phyloP scores from a whole-genome alignment of 2,329 filamentous ascomycete genomes.

The Fusarium secorum region DNA sequence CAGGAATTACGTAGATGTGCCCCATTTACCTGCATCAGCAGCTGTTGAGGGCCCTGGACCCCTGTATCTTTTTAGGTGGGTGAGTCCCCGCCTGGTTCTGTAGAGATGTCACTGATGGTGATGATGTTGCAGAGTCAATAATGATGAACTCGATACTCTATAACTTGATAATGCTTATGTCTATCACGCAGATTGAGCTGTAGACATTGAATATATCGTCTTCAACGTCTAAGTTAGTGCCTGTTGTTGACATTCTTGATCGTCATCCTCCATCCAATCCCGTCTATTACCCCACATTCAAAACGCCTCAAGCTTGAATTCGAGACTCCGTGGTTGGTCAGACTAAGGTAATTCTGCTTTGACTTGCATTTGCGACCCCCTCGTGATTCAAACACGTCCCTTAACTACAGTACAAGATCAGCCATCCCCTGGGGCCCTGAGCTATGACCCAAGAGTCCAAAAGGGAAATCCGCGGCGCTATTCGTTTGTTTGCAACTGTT shows the following conservation, averaged over 20 bases:
- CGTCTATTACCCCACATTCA: conserved; percentile 22
- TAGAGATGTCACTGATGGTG: background rate
- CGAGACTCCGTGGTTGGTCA: conserved; percentile 28
- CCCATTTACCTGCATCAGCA: conserved; percentile 22
- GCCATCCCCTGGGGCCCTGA: background rate
- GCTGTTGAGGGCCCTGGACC: conserved; percentile 12
- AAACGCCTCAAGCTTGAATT: conserved; percentile 25
- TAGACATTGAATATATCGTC: background rate
- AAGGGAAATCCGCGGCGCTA: background rate
- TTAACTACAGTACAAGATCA: background rate
- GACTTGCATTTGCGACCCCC: conserved; percentile 21
- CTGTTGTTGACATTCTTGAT: conserved; percentile 2
- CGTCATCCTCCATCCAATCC: conserved; percentile 4
- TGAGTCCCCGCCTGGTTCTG: conserved; percentile 12
- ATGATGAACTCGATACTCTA: background rate
- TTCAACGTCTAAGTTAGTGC: background rate
- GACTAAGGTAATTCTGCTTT: conserved; percentile 13
- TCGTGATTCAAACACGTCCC: conserved; percentile 22
- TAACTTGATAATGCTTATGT: background rate
- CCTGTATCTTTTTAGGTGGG: conserved; percentile 6
- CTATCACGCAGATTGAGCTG: background rate
- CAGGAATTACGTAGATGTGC: conserved; percentile 32
- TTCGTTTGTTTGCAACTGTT: background rate
- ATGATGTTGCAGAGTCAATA: background rate
- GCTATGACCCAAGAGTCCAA: background rate